phyloP scores from a whole-genome alignment of 495 filamentous ascomycete genomes.

The Hypoxylon lienhwacheense region DNA sequence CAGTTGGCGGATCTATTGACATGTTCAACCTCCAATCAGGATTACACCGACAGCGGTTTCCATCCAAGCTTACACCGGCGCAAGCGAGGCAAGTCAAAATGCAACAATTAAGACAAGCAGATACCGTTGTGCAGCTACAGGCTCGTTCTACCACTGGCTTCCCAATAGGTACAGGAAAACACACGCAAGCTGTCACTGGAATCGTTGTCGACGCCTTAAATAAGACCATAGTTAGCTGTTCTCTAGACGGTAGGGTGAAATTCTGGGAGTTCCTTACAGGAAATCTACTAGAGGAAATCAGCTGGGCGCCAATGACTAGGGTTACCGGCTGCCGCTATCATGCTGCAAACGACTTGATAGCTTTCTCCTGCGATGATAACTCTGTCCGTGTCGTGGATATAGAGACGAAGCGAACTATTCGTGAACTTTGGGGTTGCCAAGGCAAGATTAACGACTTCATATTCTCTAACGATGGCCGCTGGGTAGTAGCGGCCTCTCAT shows the following conservation, averaged over 20 bases:
- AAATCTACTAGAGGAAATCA: constrained; percentile 73
- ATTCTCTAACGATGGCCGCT: constrained; percentile 91
- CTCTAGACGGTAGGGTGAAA: constrained; percentile 91
- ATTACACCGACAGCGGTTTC: constrained; percentile 79
- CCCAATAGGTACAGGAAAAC: constrained; percentile 60
- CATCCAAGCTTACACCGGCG: constrained; percentile 64
- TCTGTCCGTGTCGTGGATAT: constrained; percentile 88
- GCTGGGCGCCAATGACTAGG: constrained; percentile 81
- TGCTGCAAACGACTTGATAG: constrained; percentile 79
- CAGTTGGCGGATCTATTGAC: constrained; percentile 75
- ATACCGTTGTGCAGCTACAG: constrained; percentile 53
- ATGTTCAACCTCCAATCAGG: constrained; percentile 98
- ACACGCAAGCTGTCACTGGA: constrained; percentile 82
- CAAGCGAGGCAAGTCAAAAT: constrained; percentile 65
- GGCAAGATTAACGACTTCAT: constrained; percentile 80
- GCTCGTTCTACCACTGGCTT: constrained; percentile 44
- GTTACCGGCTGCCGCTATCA: constrained; percentile 78
- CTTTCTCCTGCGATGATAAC: constrained; percentile 85
- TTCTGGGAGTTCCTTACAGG: constrained; percentile 94
- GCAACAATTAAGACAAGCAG: constrained; percentile 53
- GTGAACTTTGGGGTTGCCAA: constrained; percentile 90
- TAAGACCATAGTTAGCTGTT: constrained; percentile 76
- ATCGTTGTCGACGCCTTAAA: constrained; percentile 84
- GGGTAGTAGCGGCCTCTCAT: constrained; percentile 87
- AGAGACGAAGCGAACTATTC: constrained; percentile 83